Percentiles rank a stretch among this genome's conserved stretches.
Evolutionary conservation across 1,284 basidiomycete species (phyloP).

Genomic region (Cronartium quercuum): DNA sequence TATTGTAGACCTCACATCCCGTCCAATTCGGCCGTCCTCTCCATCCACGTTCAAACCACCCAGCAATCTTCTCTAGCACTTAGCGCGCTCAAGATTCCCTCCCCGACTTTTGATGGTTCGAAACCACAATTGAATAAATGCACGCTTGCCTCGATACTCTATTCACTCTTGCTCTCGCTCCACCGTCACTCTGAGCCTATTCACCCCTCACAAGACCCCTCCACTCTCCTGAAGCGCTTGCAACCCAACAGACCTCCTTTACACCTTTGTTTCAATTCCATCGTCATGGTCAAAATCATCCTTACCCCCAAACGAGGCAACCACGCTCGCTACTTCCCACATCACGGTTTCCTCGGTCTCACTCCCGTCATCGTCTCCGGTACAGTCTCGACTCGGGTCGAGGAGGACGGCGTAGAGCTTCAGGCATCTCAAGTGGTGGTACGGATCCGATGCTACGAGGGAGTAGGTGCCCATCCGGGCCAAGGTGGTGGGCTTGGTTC

Average conservation of each 20-base stretch:
- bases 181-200: no score
- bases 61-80: no score
- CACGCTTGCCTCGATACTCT: no score
- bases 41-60: no score
- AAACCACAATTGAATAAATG: no score
- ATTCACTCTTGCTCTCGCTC: no score
- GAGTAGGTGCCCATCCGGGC: constrained; percentile 59
- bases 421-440: constrained; percentile 61
- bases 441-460: constrained; percentile 70
- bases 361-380: constrained; percentile 71
- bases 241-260: not conserved
- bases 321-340: constrained; percentile 66
- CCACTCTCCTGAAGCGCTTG: no score
- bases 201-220: no score
- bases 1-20: no score
- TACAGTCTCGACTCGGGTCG: constrained; percentile 63
- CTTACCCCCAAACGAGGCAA: constrained; percentile 52
- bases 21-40: no score
- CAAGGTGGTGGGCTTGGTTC: not conserved
- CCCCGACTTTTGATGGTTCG: no score
- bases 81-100: no score
- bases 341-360: constrained; percentile 68
- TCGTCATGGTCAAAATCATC: constrained; percentile 44
- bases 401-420: constrained; percentile 63
- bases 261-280: not conserved